phyloP scores from a whole-genome alignment of 108 stramenopile genomes.

The Licmophora abbreviata region DNA sequence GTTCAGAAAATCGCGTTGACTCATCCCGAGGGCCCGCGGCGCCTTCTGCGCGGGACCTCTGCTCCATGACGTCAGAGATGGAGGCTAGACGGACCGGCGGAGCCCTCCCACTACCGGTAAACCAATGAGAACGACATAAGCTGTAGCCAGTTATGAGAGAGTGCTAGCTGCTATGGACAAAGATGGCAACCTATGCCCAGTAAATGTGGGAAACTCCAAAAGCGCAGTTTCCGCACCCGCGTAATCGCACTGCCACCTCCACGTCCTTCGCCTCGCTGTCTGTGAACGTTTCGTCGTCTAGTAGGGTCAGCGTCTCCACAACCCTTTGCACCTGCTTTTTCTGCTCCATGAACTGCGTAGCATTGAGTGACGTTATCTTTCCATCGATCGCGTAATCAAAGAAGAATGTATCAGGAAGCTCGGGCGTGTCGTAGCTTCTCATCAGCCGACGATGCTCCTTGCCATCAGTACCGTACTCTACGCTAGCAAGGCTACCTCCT shows the following conservation, averaged over 20 bases:
- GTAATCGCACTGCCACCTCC: constrained; percentile 53
- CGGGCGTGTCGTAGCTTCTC: background rate
- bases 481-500: background rate
- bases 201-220: constrained; percentile 63
- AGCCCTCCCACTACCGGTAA: no score
- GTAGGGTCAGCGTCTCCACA: constrained; percentile 34
- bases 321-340: constrained; percentile 22
- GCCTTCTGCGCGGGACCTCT: no score
- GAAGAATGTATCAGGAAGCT: constrained; percentile 44
- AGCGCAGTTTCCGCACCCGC: constrained; percentile 29
- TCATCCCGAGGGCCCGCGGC: no score
- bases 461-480: constrained; percentile 3
- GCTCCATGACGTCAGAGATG: no score
- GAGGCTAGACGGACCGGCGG: no score
- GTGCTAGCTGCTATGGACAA: no score
- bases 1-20: no score
- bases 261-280: constrained; percentile 33
- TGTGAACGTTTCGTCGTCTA: constrained; percentile 48
- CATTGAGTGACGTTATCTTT: constrained; percentile 27
- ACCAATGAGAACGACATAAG: no score
- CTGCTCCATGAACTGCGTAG: constrained; percentile 29
- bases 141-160: no score
- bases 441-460: background rate
- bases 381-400: constrained; percentile 72
- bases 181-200: constrained; percentile 33